Percentiles rank a stretch among this genome's conserved stretches.
Conservation (phyloP, 208 protist species). For the Trypanosoma theileri region DNA sequence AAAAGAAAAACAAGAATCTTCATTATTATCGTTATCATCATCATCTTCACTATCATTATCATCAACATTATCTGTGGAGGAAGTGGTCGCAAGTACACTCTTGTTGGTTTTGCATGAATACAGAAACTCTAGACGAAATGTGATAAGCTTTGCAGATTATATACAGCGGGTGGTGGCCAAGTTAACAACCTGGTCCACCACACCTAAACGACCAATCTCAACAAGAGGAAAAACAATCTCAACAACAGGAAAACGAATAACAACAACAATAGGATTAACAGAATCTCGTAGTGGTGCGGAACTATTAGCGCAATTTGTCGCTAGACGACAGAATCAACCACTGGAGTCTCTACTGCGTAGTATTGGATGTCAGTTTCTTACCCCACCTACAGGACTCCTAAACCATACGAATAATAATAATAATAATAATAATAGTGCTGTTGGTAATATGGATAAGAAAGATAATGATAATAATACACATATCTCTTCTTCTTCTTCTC, state of each 20-base stretch:
- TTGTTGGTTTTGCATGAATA: slow-evolving; percentile 70
- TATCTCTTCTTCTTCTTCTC: neutral
- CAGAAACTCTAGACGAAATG: slow-evolving; percentile 41
- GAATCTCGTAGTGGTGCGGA: slow-evolving; percentile 23
- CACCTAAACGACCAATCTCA: neutral
- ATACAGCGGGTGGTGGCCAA: slow-evolving; percentile 67
- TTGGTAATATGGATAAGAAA: neutral
- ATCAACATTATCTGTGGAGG: neutral
- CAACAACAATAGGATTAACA: slow-evolving; percentile 20
- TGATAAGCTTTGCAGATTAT: slow-evolving; percentile 61
- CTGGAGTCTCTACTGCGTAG: slow-evolving; percentile 46
- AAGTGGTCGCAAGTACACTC: slow-evolving; percentile 42
- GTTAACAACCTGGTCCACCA: slow-evolving; percentile 29
- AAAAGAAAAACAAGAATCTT: neutral
- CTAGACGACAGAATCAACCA: slow-evolving; percentile 28
- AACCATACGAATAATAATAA: too few relatives aligned
- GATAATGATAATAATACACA: slow-evolving; percentile 3
- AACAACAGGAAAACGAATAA: neutral
- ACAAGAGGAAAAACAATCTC: neutral
- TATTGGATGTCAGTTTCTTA: slow-evolving; percentile 62
- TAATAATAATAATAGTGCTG: neutral
- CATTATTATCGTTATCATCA: too few relatives aligned
- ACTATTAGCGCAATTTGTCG: slow-evolving; percentile 23
- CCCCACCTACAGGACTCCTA: slow-evolving; percentile 37
- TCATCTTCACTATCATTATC: too few relatives aligned